Base-by-base conservation (phyloP, 2,329 filamentous ascomycete species). In the Coniochaeta hoffmannii region DNA sequence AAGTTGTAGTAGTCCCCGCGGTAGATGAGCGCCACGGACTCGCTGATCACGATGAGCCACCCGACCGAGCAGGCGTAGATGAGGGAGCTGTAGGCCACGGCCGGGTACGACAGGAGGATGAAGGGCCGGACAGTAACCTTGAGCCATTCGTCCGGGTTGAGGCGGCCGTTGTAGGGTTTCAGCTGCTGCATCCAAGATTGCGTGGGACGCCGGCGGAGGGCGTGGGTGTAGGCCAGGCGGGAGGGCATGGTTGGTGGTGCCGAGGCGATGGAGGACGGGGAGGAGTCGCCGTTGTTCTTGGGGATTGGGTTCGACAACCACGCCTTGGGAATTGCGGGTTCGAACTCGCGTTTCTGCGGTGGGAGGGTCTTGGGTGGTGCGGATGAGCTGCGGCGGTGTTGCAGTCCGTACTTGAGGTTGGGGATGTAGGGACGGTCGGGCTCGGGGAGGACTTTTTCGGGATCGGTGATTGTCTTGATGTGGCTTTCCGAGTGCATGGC, bases 21-120 rank as follows among this genome's bases (percentile, higher is more conserved):
- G 69, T 90, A 97, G 58, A 97, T 88, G 57, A 87, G 78, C 0
- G 90, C 82, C 2, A 97, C 84, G 0, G 88, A 88, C 70, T 97
- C 92, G 0, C 91, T 96, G 1, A 97, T 81, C 44, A 97, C 91
- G 61, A 97, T 97, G 28, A 97, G 79, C 94, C 93, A 97, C 35
- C 93, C 93, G 7, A 97, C 82, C 0, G 91, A 94, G 63, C 94
- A 86, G 0, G 91, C 77, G 68, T 97, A 97, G 4, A 96, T 83
- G 0, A 88, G 76, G 0, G 90, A 76, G 6, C 89, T 93, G 93
- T 92, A 97, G 9, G 97, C 79, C 1, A 97, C 88, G 0, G 89
- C 83, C 0, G 94, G 94, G 65, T 97, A 97, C 1, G 87, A 82
- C 63, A 87, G 96, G 1, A 97, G 79, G 50, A 97, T 83, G 58